Evolutionary conservation across 1,284 basidiomycete species (phyloP), one percentile per base, ranked within the genome.

Genomic region (Vanrija pseudolonga): DNA sequence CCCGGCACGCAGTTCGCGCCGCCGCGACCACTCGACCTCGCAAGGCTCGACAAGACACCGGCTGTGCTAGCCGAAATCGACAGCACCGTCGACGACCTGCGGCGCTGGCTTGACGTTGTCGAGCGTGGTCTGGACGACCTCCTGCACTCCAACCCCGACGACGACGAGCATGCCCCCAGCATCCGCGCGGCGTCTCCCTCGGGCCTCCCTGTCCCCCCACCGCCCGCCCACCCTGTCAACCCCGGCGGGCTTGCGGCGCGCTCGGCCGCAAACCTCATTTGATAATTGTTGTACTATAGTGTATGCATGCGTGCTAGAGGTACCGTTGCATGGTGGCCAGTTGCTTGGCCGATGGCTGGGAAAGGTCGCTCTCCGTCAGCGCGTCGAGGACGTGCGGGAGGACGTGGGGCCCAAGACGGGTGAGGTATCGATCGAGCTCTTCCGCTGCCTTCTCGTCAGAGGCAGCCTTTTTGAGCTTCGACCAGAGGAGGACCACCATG

Each of bases 91-190:
- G 86, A 88, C 55, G 86, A 90, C 63, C 81, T 98, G 42, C 81
- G 84, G 3, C 80, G 83, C 60, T 96, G 90, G 90, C 76, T 98
- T 51, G 82, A 84, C 4, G 80, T 86, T 0, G 82, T 96, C 1
- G 88, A 90, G 71, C 74, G 72, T 9, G 89, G 88, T 1, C 76
- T 93, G 36, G 81, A 79, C 48, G 82, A 79, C 45, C 78, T 93
- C 61, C 76, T 92, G 26, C 46, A 44, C 14, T 47, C 50, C 23
- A 46, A 45, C 23, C 40, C 43, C 18, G 49, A 23, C 36, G 55
- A 53, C 28, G 55, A 50, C 36, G 55, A 57, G 32, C 12, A 32
- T 4, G 32, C 32, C 11, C 32, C 32, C 4, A 12, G 32, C 12
- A 12, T 32, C 32, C 32, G 32, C 32, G 32, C 32, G 4, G 32